Evolutionary conservation across 768 basidiomycete species (phyloP).

Genomic region (Russula emetica): DNA sequence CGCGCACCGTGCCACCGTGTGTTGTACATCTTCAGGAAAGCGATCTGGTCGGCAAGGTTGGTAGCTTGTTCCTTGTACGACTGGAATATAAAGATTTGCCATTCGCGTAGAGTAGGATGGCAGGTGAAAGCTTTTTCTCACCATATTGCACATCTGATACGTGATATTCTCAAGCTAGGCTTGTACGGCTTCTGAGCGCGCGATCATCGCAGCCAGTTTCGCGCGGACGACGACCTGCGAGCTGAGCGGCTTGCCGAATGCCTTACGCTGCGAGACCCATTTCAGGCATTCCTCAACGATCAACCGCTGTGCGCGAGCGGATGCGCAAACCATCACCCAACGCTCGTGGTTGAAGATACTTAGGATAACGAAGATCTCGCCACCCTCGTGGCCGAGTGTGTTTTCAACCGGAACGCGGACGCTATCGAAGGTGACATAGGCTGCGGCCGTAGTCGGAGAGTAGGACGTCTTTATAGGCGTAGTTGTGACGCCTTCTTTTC

Average conservation of each 20-base stretch:
- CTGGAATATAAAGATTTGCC: constrained; percentile 33
- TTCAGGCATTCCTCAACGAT: constrained; percentile 81
- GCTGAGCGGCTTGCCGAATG: constrained; percentile 82
- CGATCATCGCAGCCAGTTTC: constrained; percentile 87
- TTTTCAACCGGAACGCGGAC: constrained; percentile 85
- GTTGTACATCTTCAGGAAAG: constrained; percentile 71
- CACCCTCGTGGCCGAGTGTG: constrained; percentile 76
- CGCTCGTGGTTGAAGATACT: constrained; percentile 95
- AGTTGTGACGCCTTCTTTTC: constrained; percentile 75
- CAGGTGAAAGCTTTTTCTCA: constrained; percentile 28
- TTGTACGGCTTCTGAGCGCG: constrained; percentile 74
- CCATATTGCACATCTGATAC: constrained; percentile 86
- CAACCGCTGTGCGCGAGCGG: constrained; percentile 57
- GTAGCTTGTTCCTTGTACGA: constrained; percentile 68
- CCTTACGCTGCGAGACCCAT: constrained; percentile 75
- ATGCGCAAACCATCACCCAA: constrained; percentile 84
- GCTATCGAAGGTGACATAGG: constrained; percentile 73
- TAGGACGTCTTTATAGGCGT: constrained; percentile 86
- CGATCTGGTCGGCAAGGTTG: constrained; percentile 78
- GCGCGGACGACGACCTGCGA: constrained; percentile 84
- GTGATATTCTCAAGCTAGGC: constrained; percentile 83
- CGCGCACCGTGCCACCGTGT: constrained; percentile 69
- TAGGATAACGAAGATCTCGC: constrained; percentile 61
- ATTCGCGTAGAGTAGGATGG: background rate
- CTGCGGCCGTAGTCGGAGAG: constrained; percentile 81